These are phyloP conservation scores for Phanerochaete carnosa DNA, from an alignment of 768 basidiomycete species.

Conservation along the genomic window DNA sequence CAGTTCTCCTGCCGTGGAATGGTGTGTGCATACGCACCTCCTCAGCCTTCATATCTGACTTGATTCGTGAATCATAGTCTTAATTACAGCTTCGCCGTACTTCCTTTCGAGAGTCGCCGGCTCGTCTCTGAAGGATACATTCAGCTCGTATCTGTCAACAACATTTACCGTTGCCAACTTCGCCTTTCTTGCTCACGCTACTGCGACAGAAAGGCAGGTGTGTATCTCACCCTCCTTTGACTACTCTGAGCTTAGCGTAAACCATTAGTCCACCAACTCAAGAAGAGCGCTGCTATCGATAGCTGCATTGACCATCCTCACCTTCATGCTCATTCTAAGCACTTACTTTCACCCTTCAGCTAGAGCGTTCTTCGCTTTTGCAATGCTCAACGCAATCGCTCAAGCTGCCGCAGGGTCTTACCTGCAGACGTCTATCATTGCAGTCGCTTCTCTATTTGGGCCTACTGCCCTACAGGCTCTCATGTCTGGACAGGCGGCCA, in stretches of 20 bases:
- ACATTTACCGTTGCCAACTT: conserved; percentile 62
- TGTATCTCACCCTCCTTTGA: conserved; percentile 19
- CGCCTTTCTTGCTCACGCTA: conserved; percentile 70
- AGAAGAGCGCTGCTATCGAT: conserved; percentile 52
- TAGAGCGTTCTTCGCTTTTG: conserved; percentile 60
- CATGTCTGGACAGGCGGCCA: conserved; percentile 83
- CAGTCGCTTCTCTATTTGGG: conserved; percentile 81
- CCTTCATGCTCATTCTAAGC: conserved; percentile 60
- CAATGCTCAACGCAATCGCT: conserved; percentile 54
- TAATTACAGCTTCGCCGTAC: conserved; percentile 85
- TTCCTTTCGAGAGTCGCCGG: conserved; percentile 67
- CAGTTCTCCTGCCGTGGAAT: conserved; percentile 86
- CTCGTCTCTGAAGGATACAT: conserved; percentile 50
- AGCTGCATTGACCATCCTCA: conserved; percentile 48
- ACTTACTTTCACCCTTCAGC: conserved; percentile 56
- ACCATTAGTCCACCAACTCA: conserved; percentile 54
- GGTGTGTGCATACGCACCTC: conserved; percentile 43
- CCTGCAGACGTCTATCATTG: conserved; percentile 73
- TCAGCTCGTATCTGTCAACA: conserved; percentile 43
- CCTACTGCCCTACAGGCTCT: conserved; percentile 66
- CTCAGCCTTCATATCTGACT: background rate
- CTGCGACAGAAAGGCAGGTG: conserved; percentile 64
- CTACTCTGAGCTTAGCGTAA: background rate
- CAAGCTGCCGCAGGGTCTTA: conserved; percentile 69
- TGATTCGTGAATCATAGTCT: conserved; percentile 41